Percentiles rank a stretch among this genome's conserved stretches.
Evolutionary conservation across 2,329 filamentous ascomycete genomes (phyloP).

Genomic region (Hansfordia pulvinata): DNA sequence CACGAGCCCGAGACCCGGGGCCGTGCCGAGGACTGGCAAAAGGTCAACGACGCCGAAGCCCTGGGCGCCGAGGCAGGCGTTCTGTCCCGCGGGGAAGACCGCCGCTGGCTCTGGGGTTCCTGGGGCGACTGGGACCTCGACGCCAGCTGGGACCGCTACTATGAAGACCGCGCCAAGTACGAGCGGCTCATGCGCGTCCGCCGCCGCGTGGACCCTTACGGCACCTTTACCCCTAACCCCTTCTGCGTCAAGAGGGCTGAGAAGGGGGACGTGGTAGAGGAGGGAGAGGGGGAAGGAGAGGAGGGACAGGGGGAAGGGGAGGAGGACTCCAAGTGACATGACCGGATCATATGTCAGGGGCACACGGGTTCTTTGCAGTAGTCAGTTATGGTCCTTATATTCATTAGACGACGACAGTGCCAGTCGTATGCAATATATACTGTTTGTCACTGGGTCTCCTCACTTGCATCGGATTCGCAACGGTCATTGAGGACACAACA

Average conservation of each 20-base stretch:
- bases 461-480: too few relatives aligned
- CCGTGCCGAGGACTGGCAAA: constrained; percentile 26
- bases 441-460: too few relatives aligned
- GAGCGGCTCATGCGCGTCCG: constrained; percentile 12
- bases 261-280: too few relatives aligned
- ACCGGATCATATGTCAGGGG: too few relatives aligned
- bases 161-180: constrained; percentile 22
- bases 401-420: too few relatives aligned
- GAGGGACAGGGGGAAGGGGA: too few relatives aligned
- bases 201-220: neutral
- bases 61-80: constrained; percentile 16
- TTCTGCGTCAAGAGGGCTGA: constrained; percentile 1
- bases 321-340: too few relatives aligned
- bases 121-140: constrained; percentile 23
- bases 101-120: constrained; percentile 25
- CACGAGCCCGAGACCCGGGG: constrained; percentile 18
- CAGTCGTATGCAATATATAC: too few relatives aligned
- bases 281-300: too few relatives aligned
- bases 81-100: constrained; percentile 23
- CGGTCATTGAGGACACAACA: too few relatives aligned
- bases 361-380: too few relatives aligned
- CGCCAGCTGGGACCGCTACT: constrained; percentile 21
- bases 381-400: too few relatives aligned
- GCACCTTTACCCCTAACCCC: neutral
- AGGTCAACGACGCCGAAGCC: constrained; percentile 20